phyloP scores from a whole-genome alignment of 768 basidiomycete genomes.

The Leccinellum luteum region DNA sequence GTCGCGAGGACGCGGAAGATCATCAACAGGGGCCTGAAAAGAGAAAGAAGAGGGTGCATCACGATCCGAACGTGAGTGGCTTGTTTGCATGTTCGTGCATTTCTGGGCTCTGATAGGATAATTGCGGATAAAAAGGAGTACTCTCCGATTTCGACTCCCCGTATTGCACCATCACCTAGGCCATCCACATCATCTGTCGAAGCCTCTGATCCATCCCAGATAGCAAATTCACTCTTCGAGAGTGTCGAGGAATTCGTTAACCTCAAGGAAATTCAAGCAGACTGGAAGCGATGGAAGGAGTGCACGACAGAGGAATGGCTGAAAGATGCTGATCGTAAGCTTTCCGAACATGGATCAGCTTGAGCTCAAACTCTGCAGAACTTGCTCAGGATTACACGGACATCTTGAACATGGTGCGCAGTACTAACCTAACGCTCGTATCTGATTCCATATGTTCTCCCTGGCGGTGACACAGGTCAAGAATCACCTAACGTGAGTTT shows the following conservation, averaged over 20 bases:
- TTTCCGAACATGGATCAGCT: not conserved
- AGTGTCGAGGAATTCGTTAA: conserved; percentile 20
- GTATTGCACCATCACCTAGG: conserved; percentile 15
- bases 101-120: not conserved
- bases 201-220: conserved; percentile 3
- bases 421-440: not conserved
- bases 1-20: conserved; percentile 13
- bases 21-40: conserved; percentile 14
- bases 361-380: conserved; percentile 12
- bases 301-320: conserved; percentile 33
- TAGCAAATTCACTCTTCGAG: conserved; percentile 19
- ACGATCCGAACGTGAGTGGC: conserved; percentile 20
- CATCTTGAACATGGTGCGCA: conserved; percentile 23
- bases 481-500: conserved; percentile 27
- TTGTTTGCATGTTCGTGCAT: not conserved
- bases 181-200: not conserved
- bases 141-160: conserved; percentile 22
- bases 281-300: conserved; percentile 28
- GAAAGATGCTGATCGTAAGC: conserved; percentile 29
- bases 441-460: not conserved
- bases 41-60: conserved; percentile 12
- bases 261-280: conserved; percentile 18
- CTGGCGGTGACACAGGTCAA: conserved; percentile 19
- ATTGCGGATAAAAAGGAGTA: conserved; percentile 13
- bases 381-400: conserved; percentile 16